phyloP scores from a whole-genome alignment of 306 rosid species.

The Dalbergia cochinchinensis region DNA sequence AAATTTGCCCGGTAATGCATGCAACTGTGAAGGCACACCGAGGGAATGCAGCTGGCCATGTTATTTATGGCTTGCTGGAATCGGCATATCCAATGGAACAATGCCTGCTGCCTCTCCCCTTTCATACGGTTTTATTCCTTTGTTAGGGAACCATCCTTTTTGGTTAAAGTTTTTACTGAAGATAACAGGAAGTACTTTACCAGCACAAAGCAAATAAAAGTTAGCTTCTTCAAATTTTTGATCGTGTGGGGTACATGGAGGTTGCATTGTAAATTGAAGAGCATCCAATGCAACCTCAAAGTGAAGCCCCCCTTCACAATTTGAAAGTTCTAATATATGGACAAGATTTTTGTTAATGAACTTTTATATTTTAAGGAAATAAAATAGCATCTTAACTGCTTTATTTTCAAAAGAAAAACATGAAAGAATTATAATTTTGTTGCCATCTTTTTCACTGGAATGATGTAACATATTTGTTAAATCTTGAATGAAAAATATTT shows the following conservation, averaged over 20 bases:
- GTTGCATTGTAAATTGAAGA: not conserved
- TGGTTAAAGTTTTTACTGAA: slow-evolving; percentile 12
- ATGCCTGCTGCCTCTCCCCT: slow-evolving; percentile 45
- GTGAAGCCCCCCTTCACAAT: no score
- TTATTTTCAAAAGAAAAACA: no score
- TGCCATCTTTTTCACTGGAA: no score
- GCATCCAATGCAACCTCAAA: no score
- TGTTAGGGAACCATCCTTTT: not conserved
- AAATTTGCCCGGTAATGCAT: slow-evolving; percentile 67
- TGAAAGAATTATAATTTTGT: no score
- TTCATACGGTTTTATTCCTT: slow-evolving; percentile 54
- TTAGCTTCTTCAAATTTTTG: not conserved
- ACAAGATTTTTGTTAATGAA: no score
- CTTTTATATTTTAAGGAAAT: no score
- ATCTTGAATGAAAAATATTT: no score
- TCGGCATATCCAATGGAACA: slow-evolving; percentile 64
- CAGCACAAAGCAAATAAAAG: not conserved
- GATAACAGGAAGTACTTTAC: not conserved
- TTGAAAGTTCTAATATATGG: no score
- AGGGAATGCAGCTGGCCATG: not conserved
- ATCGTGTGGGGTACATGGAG: not conserved
- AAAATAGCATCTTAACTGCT: no score
- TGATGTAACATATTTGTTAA: no score
- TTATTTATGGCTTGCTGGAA: slow-evolving; percentile 47
- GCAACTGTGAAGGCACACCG: slow-evolving; percentile 35